phyloP scores from a whole-genome alignment of 129 eudicot genomes.

The Saposhnikovia divaricata region DNA sequence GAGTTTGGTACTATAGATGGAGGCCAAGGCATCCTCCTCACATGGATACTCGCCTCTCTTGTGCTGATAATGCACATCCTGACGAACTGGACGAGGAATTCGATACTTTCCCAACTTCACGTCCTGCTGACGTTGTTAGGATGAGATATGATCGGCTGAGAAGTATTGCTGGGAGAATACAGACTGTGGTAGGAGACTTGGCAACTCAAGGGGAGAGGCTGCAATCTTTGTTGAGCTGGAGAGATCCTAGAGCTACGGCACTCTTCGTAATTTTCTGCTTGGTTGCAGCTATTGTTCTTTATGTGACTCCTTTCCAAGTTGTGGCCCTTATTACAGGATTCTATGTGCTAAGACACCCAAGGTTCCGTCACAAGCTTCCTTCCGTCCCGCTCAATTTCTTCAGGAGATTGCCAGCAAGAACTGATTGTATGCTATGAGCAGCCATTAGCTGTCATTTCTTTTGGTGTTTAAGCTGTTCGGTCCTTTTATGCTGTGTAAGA shows the following conservation, averaged over 20 bases:
- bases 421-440: constrained; percentile 62
- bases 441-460: background rate
- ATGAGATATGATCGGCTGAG: constrained; percentile 74
- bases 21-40: constrained; percentile 79
- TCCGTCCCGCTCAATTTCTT: constrained; percentile 61
- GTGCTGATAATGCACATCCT: constrained; percentile 59
- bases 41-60: constrained; percentile 69
- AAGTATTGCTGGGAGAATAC: constrained; percentile 79
- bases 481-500: background rate
- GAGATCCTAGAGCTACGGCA: constrained; percentile 72
- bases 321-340: constrained; percentile 45
- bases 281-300: constrained; percentile 44
- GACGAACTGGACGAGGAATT: constrained; percentile 81
- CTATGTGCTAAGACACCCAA: constrained; percentile 53
- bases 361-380: constrained; percentile 77
- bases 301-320: constrained; percentile 64
- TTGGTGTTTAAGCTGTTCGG: background rate
- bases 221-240: constrained; percentile 66
- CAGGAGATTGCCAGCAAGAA: constrained; percentile 61
- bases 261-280: constrained; percentile 55
- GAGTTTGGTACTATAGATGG: constrained; percentile 56
- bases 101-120: constrained; percentile 66
- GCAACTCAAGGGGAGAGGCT: constrained; percentile 80
- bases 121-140: constrained; percentile 33
- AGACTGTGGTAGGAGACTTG: constrained; percentile 69